Conservation (phyloP, 1,139 yeast species). For the Geotrichum aggregatum region DNA sequence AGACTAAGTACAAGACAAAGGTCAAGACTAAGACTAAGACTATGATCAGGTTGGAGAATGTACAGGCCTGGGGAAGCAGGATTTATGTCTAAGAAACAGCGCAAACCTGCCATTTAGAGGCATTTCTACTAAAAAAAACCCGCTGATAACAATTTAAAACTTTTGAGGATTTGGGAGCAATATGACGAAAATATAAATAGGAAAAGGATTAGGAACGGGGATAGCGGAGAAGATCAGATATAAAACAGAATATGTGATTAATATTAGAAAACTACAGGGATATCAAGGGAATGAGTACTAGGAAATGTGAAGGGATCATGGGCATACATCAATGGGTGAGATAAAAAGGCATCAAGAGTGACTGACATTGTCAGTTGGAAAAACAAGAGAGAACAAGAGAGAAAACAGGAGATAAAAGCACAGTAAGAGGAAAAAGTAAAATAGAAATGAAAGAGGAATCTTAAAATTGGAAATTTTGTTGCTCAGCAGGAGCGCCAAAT, state of each 20-base stretch:
- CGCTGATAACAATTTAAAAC: conserved; percentile 21
- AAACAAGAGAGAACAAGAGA: background rate
- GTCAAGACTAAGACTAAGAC: no score
- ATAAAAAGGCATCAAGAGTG: conserved; percentile 5
- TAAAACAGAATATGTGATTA: background rate
- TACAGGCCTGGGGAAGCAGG: no score
- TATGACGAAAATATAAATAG: background rate
- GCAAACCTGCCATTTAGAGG: no score
- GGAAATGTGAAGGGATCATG: conserved; percentile 1
- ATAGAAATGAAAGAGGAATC: background rate
- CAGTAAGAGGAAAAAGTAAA: background rate
- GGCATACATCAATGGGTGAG: background rate
- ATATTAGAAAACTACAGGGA: background rate
- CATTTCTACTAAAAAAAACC: background rate
- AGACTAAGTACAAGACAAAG: no score
- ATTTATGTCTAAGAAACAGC: background rate
- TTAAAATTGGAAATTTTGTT: no score
- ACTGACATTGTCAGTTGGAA: background rate
- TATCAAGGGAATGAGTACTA: background rate
- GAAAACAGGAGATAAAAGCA: background rate
- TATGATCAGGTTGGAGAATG: no score
- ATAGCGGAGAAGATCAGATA: background rate
- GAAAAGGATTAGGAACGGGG: background rate
- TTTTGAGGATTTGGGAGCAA: conserved; percentile 2
- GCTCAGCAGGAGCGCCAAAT: conserved; percentile 54